Evolutionary conservation across 768 basidiomycete species (phyloP), one percentile per base, ranked within the genome.

Genomic region (Lentinus brumalis): DNA sequence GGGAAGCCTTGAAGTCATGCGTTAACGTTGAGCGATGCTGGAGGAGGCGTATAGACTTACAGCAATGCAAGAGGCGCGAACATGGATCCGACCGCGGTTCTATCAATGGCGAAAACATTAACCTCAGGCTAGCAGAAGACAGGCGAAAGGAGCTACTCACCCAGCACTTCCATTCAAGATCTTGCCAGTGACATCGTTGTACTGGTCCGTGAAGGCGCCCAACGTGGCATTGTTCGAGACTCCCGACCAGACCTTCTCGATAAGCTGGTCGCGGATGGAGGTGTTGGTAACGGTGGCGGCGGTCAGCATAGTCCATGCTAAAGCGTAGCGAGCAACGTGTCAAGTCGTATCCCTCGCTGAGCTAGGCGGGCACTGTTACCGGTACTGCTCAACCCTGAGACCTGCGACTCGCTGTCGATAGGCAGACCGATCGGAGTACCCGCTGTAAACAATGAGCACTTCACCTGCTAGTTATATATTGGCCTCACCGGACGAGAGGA

Each of bases 261-360:
- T 53, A 3, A 66, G 21, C 7, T 49, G 26, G 35, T 62, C 45
- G 3, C 63, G 63, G 4, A 65, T 59, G 41, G n/a, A 21, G 14
- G 29, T 29, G 51, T 65, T 60, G 10, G 59, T 52, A 18, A 61
- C 54, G 2, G 53, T 56, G 2, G 62, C 62, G 5, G 66, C 56
- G 2, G 66, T 62, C 49, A 67, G 54, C 31, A 64, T 29, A 3
- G 42, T 40, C 66, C 66, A 67, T 14, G 66, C 59, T 62, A 29
- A 47, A 26, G 21, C 21, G 21, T n/a, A 35, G 35, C 11, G 35
- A 47, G 46, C 26, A 4, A 7, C 4, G 31, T 14, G 5, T 10
- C 18, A n/a, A 18, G 35, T 11, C 14, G 29, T 2, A 7, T 35
- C 1, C 5, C 15, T 46, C 29, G 12, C 29, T 16, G 16, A 8